These are phyloP conservation scores for Trichomonas gallinae DNA, from an alignment of 208 protist species.

Conservation along the genomic window DNA sequence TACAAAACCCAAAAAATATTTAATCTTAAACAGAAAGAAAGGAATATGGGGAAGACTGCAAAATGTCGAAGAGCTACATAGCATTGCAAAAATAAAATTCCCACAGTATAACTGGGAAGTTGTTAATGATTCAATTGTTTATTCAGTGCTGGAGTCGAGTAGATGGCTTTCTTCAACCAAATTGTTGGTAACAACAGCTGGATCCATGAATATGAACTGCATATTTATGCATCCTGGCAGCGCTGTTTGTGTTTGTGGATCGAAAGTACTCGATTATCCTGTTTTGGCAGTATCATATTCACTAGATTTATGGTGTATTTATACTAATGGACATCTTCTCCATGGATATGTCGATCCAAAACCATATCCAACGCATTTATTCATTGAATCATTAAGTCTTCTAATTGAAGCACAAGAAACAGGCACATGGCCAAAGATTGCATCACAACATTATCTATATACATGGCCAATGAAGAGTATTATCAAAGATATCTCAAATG, in stretches of 20 bases:
- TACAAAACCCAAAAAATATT: neutral
- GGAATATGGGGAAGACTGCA: neutral
- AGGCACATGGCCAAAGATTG: neutral
- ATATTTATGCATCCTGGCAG: neutral
- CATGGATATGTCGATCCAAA: neutral
- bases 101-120: neutral
- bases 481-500: neutral
- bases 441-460: neutral
- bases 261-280: neutral
- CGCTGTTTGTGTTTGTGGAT: neutral
- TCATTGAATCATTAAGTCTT: neutral
- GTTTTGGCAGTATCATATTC: neutral
- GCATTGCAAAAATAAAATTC: neutral
- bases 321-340: neutral
- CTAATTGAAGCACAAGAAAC: neutral
- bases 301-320: neutral
- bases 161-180: neutral
- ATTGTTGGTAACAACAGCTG: neutral
- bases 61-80: neutral
- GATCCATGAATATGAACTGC: neutral
- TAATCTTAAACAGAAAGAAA: neutral
- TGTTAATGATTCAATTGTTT: neutral
- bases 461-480: neutral
- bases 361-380: neutral
- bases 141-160: neutral